Percentiles rank a stretch among this genome's conserved stretches.
These are phyloP conservation scores for Endoconidiophora polonica DNA, from an alignment of 2,329 filamentous ascomycete genomes.

Conservation along the genomic window DNA sequence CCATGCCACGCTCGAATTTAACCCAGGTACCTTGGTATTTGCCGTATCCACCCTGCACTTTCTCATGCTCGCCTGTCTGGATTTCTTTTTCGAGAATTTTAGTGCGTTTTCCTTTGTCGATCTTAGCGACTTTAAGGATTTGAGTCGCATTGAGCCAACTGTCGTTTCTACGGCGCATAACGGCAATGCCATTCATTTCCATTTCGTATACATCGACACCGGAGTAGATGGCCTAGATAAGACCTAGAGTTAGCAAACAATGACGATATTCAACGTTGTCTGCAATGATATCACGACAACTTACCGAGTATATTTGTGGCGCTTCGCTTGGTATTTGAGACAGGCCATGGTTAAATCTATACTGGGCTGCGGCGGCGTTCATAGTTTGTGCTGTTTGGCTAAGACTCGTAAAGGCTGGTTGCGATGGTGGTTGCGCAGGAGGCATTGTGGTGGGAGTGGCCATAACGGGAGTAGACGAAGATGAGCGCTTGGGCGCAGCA, in stretches of 20 bases:
- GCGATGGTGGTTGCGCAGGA: slow-evolving; percentile 27
- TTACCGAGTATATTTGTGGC: slow-evolving; percentile 40
- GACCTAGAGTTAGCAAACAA: background rate
- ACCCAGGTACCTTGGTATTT: slow-evolving; percentile 99
- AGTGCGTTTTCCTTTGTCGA: slow-evolving; percentile 93
- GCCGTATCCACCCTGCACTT: slow-evolving; percentile 94
- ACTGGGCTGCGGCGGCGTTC: slow-evolving; percentile 2
- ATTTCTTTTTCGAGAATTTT: slow-evolving; percentile 98
- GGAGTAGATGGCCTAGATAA: slow-evolving; percentile 63
- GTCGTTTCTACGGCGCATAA: slow-evolving; percentile 90
- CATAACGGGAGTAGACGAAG: slow-evolving; percentile 13
- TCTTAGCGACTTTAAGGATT: slow-evolving; percentile 90
- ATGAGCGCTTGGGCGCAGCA: slow-evolving; percentile 23
- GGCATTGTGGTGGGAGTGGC: slow-evolving; percentile 13
- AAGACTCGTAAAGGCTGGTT: slow-evolving; percentile 21
- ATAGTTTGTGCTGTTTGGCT: slow-evolving; percentile 14
- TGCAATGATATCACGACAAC: slow-evolving; percentile 14
- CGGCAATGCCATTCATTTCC: slow-evolving; percentile 82
- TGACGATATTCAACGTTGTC: slow-evolving; percentile 11
- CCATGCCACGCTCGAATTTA: slow-evolving; percentile 75
- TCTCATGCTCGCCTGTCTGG: slow-evolving; percentile 88
- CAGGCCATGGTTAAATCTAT: slow-evolving; percentile 4
- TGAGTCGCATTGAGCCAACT: slow-evolving; percentile 97
- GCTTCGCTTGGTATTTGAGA: background rate
- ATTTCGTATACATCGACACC: slow-evolving; percentile 96